Evolutionary conservation across 1,284 basidiomycete species (phyloP).

Genomic region (Rhodotorula sp.): DNA sequence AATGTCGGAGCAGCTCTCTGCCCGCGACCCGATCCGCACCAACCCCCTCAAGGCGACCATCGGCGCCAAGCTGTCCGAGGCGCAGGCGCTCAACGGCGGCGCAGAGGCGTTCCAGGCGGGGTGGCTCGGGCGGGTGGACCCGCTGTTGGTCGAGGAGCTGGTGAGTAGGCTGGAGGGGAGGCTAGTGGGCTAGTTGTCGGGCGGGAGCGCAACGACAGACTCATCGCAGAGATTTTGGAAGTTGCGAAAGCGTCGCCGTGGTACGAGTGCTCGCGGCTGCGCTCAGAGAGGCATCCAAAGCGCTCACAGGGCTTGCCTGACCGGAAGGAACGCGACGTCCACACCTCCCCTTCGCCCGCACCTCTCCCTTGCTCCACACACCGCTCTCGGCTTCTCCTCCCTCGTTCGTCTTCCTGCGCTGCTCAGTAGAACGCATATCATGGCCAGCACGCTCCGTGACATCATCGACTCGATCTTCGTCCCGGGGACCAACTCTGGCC

Average conservation of each 20-base stretch:
- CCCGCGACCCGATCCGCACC: constrained; percentile 39
- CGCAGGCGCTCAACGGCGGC: constrained; percentile 40
- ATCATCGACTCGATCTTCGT: constrained; percentile 39
- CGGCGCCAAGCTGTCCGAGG: constrained; percentile 28
- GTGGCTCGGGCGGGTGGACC: constrained; percentile 36
- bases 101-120: constrained; percentile 31
- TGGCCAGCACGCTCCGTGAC: constrained; percentile 19
- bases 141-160: constrained; percentile 41
- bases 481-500: constrained; percentile 42
- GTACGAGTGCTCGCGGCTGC: too few species aligned
- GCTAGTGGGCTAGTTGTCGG: constrained; percentile 11
- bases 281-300: too few species aligned
- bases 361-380: background rate
- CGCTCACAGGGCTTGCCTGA: too few species aligned
- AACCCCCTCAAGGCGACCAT: constrained; percentile 36
- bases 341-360: background rate
- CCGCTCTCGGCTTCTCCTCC: background rate
- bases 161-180: constrained; percentile 29
- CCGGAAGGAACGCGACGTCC: too few species aligned
- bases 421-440: background rate
- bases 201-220: background rate
- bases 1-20: constrained; percentile 24
- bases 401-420: background rate
- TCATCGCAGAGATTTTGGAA: too few species aligned
- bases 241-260: too few species aligned